These are phyloP conservation scores for Malbranchea cinnamomea DNA, from an alignment of 2,329 filamentous ascomycete species.

Conservation along the genomic window DNA sequence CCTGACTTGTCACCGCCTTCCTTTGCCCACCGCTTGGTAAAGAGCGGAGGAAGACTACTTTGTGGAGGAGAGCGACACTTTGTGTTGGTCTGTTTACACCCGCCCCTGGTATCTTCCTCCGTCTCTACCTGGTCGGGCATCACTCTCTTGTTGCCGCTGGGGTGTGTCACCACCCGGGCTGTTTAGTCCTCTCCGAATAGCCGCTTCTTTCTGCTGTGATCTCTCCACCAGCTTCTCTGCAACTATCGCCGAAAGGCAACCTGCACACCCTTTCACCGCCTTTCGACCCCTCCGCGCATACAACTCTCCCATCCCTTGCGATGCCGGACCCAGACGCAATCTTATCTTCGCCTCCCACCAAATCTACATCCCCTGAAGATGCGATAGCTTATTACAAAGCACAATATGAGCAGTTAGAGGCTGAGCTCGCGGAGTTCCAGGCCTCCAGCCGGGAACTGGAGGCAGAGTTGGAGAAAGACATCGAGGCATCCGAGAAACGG, in stretches of 20 bases:
- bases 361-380: conserved; percentile 42
- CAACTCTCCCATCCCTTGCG: conserved; percentile 13
- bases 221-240: no score
- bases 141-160: no score
- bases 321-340: conserved; percentile 8
- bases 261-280: background rate
- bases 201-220: no score
- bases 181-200: no score
- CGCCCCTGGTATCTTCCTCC: no score
- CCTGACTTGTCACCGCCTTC: no score
- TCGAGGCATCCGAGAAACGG: conserved; percentile 87
- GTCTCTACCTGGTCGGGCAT: no score
- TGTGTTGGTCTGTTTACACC: no score
- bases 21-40: no score
- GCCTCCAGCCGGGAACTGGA: conserved; percentile 88
- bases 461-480: conserved; percentile 85
- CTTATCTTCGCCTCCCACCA: conserved; percentile 22
- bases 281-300: conserved; percentile 5
- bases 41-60: no score
- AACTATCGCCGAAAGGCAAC: background rate
- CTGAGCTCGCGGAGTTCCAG: conserved; percentile 86
- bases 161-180: no score
- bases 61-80: no score
- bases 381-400: conserved; percentile 88
- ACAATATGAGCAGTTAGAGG: conserved; percentile 85